A percentile compares a stretch with the other conserved stretches of the same genome.
These are phyloP conservation scores for Pugionium dolabratum DNA, from an alignment of 345 rosid genomes.

Conservation along the genomic window DNA sequence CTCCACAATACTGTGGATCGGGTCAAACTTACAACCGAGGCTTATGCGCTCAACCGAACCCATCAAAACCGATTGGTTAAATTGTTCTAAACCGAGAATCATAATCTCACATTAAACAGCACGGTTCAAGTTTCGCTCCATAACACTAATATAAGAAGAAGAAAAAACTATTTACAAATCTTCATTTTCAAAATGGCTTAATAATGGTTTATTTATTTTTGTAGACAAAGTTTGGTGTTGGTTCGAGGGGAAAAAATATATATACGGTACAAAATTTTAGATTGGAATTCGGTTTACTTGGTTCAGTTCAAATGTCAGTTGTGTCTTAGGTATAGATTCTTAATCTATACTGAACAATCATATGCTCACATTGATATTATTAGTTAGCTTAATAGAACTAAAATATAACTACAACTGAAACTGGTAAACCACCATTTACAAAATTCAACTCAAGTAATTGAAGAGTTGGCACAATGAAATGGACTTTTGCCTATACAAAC, in stretches of 20 bases:
- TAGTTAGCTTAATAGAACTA: slow-evolving; percentile 15
- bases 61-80: no score
- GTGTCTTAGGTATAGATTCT: slow-evolving; percentile 12
- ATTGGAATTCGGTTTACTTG: neutral
- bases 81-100: no score
- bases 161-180: no score
- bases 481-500: slow-evolving; percentile 10
- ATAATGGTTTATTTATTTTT: no score
- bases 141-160: no score
- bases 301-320: neutral
- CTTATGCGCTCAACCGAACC: no score
- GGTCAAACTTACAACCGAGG: no score
- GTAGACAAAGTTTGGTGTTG: neutral
- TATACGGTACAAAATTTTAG: neutral
- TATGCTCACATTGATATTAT: neutral
- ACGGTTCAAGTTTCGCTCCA: no score
- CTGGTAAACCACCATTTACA: slow-evolving; percentile 31
- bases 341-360: neutral
- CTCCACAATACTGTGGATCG: no score
- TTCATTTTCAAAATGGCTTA: no score
- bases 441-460: slow-evolving; percentile 34
- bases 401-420: slow-evolving; percentile 2
- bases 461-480: slow-evolving; percentile 22
- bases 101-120: no score
- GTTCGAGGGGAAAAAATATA: neutral